phyloP scores from a whole-genome alignment of 805 yeast genomes.

The Candida gorgasii region DNA sequence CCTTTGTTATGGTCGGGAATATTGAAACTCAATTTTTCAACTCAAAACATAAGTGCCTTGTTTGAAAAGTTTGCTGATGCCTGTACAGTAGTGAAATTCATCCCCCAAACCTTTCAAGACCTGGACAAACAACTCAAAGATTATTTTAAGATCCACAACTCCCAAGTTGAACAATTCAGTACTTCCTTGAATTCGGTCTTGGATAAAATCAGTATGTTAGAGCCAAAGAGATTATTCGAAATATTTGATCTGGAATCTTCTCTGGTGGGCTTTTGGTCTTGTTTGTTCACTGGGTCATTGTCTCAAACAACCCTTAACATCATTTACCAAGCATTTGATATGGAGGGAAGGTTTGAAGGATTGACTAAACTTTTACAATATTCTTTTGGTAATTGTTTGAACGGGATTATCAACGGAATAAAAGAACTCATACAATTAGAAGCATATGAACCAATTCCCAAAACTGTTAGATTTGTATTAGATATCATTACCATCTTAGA shows the following conservation, averaged over 20 bases:
- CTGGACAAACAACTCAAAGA: background rate
- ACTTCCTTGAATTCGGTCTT: conserved; percentile 11
- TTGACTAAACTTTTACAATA: conserved; percentile 51
- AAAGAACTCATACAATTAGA: conserved; percentile 45
- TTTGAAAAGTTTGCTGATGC: conserved; percentile 8
- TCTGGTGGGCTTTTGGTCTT: conserved; percentile 70
- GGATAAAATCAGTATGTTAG: conserved; percentile 30
- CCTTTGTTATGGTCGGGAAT: conserved; percentile 30
- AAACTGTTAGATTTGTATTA: conserved; percentile 71
- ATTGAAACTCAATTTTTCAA: conserved; percentile 3
- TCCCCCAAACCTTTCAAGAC: conserved; percentile 12
- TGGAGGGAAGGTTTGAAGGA: conserved; percentile 71
- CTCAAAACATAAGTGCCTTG: conserved; percentile 2
- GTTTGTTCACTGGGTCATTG: conserved; percentile 64
- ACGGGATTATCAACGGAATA: conserved; percentile 50
- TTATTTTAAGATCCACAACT: conserved; percentile 8
- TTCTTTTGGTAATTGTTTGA: conserved; percentile 47
- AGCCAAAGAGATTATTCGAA: conserved; percentile 24
- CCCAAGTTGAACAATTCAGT: conserved; percentile 2
- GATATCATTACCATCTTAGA: conserved; percentile 69
- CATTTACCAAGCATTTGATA: conserved; percentile 72
- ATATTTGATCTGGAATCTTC: conserved; percentile 33
- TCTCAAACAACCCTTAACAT: conserved; percentile 73
- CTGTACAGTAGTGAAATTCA: conserved; percentile 11
- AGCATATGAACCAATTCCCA: conserved; percentile 71